Base-by-base conservation (phyloP, 2,329 filamentous ascomycete genomes). In the Diaporthe longicolla region DNA sequence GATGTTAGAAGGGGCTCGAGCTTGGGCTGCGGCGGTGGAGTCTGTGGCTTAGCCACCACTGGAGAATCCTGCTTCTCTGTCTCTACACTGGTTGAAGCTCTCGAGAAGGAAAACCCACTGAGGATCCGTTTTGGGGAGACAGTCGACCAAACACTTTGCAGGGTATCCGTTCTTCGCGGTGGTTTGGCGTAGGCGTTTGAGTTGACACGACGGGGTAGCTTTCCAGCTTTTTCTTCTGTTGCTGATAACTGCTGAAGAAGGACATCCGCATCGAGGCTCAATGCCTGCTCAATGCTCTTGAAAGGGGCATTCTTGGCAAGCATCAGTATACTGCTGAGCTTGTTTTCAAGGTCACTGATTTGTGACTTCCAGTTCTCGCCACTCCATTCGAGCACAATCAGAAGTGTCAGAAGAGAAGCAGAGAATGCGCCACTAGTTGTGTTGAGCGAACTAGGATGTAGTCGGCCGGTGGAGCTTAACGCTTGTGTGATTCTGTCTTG, bases 401-500 rank as follows among this genome's bases (percentile, higher is more conserved):
- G 57, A 19, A 59, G 57, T 26, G 57, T 59, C 13, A 59, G n/a
- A 43, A 59, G 35, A 26, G 35, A 59, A 9, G 57, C 35, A 59
- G 35, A 43, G 35, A 59, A 59, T 1, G 35, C 6, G 2, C n/a
- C 57, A 59, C 57, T 59, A n/a, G 10, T 10, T 6, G 57, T 59
- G 21, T 59, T 26, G 13, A 26, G 57, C 3, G 35, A 24, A 1
- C 35, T 13, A 17, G 57, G 35, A 35, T 59, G 57, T 19, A 59
- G 15, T 21, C 43, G 57, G 57, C 21, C 24, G 11, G 35, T 43
- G 8, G 57, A 59, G 35, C 35, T 11, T 4, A 59, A 13, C 2
- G 35, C 57, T 59, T 59, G 57, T 59, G 57, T 26, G 65, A 69
- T 54, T 15, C 65, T 50, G 6, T 24, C 11, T 19, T 52, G 48